These are phyloP conservation scores for Crucihimalaya himalaica DNA, from an alignment of 345 rosid genomes.

Conservation along the genomic window DNA sequence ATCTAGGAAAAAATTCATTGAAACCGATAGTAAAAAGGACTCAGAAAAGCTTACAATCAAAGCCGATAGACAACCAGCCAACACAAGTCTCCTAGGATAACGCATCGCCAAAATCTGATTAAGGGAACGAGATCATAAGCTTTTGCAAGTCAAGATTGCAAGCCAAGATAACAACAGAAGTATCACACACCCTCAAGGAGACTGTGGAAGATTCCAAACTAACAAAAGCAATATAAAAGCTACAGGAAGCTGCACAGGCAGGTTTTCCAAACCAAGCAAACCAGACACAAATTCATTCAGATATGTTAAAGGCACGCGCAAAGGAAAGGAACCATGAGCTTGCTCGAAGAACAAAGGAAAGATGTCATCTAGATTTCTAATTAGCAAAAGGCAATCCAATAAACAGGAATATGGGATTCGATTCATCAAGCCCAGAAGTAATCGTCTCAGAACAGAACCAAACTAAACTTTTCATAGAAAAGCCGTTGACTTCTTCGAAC, in stretches of 20 bases:
- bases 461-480: neutral
- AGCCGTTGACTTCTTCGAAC: neutral
- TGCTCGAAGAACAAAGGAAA: neutral
- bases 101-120: constrained; percentile 95
- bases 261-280: too few species aligned
- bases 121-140: constrained; percentile 9
- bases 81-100: constrained; percentile 91
- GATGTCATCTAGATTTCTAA: neutral
- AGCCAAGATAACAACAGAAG: neutral
- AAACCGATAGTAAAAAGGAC: neutral
- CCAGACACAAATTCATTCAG: neutral
- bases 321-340: neutral
- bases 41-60: constrained; percentile 56
- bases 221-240: neutral
- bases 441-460: neutral
- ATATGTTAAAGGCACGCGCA: neutral
- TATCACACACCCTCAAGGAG: neutral
- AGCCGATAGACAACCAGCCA: constrained; percentile 84
- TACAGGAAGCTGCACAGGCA: neutral
- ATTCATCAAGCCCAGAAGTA: neutral
- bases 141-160: neutral
- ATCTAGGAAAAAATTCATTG: neutral
- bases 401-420: neutral
- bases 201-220: neutral
- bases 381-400: neutral